Evolutionary conservation across 2,329 filamentous ascomycete species (phyloP), one percentile per base, ranked within the genome.

Genomic region (Alternaria panax): DNA sequence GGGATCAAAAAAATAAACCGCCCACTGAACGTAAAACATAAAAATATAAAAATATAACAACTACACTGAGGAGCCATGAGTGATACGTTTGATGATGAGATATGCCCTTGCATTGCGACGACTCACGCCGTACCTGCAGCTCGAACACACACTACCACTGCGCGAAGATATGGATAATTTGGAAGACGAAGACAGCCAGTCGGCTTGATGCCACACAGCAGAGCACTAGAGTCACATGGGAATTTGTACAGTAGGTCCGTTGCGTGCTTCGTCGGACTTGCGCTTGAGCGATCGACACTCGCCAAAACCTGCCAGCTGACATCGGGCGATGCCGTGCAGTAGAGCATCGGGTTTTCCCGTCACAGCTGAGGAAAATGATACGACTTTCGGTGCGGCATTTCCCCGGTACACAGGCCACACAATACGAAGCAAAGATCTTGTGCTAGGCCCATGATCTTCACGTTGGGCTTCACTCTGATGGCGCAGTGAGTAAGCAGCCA

Each of bases 251-350:
- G 45, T 36, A 48, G 45, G 36, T 48, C 30, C 30, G 11, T n/a
- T 34, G 45, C 20, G 45, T 32, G 28, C 30, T 48, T 24, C 28
- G 28, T 48, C 45, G 25, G 14, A 25, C 45, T 48, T n/a, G 30
- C 45, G 45, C 45, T 48, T 48, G 45, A 48, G 45, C 16, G 45
- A 48, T 48, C 45, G 45, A 48, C 45, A 48, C 20, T 14, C 45
- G 45, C 45, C 20, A 48, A 48, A 48, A 34, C 28, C 45, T 48
- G 45, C 30, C 45, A 34, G 45, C 20, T 25, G 30, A 34, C 45
- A 48, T 48, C 45, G 45, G 45, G 45, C 45, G 45, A 48, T 48
- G 28, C 30, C 30, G 45, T 36, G 45, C 30, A 48, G 45, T 36
- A 48, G 30, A 22, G 22, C 18, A n/a, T 24, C 45, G 45, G 45